Conservation (phyloP, 495 filamentous ascomycete species). For the Penicillium bialowiezense region DNA sequence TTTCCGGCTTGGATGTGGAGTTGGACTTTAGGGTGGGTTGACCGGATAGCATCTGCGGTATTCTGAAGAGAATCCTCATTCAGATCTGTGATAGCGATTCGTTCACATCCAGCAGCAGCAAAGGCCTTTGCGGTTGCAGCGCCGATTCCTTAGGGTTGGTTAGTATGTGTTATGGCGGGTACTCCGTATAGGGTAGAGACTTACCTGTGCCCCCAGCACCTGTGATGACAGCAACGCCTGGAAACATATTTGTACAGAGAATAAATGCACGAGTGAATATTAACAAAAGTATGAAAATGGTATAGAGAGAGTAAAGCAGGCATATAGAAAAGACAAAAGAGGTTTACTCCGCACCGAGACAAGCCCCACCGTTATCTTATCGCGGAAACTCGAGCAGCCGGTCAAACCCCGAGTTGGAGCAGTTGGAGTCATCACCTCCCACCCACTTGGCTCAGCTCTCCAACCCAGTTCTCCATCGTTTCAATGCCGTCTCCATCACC, state of each 20-base stretch:
- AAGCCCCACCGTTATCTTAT: slow-evolving; percentile 9
- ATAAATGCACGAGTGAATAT: neutral
- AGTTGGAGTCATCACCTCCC: slow-evolving; percentile 12
- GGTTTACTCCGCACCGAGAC: too few relatives aligned
- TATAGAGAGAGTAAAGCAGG: too few relatives aligned
- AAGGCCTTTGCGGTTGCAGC: slow-evolving; percentile 49
- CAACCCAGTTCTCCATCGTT: slow-evolving; percentile 26
- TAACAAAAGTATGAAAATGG: too few relatives aligned
- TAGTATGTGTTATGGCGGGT: too few relatives aligned
- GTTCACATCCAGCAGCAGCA: slow-evolving; percentile 45
- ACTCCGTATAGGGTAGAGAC: too few relatives aligned
- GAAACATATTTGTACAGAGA: slow-evolving; percentile 23
- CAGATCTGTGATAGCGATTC: slow-evolving; percentile 50
- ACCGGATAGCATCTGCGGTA: slow-evolving; percentile 29
- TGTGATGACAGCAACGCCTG: slow-evolving; percentile 31
- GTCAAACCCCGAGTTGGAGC: slow-evolving; percentile 1
- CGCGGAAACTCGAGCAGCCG: slow-evolving; percentile 6
- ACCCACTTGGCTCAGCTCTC: slow-evolving; percentile 22
- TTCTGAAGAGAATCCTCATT: slow-evolving; percentile 34
- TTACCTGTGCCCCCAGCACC: slow-evolving; percentile 32
- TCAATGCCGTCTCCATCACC: slow-evolving; percentile 37
- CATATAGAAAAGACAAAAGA: too few relatives aligned
- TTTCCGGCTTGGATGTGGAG: slow-evolving; percentile 37
- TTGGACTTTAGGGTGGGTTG: slow-evolving; percentile 23
- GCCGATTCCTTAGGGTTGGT: slow-evolving; percentile 47